Evolutionary conservation across 805 yeast genomes (phyloP).

Genomic region (Wickerhamomyces queroliae): DNA sequence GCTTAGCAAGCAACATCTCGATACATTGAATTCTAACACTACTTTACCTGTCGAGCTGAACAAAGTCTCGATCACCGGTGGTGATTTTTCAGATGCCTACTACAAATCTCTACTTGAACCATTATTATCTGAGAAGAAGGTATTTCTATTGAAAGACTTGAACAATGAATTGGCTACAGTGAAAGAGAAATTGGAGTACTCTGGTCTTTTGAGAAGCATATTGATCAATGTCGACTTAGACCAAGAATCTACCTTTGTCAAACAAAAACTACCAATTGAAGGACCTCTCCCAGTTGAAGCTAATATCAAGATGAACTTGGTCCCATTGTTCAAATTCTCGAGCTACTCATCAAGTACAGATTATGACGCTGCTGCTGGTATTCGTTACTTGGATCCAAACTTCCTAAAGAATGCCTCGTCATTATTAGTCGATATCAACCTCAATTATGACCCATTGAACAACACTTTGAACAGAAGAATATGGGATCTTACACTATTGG

Average conservation of each 20-base stretch:
- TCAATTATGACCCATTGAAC: constrained; percentile 41
- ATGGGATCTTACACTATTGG: constrained; percentile 40
- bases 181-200: constrained; percentile 30
- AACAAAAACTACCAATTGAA: background rate
- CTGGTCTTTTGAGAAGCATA: constrained; percentile 40
- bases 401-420: constrained; percentile 55
- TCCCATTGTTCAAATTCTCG: constrained; percentile 24
- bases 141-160: constrained; percentile 34
- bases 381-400: constrained; percentile 37
- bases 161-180: constrained; percentile 27
- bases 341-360: constrained; percentile 29
- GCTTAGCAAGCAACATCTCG: constrained; percentile 2
- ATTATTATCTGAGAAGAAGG: constrained; percentile 25
- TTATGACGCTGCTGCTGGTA: constrained; percentile 27
- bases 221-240: constrained; percentile 37
- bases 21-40: constrained; percentile 9
- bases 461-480: constrained; percentile 40
- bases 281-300: constrained; percentile 40
- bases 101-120: constrained; percentile 41
- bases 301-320: constrained; percentile 32
- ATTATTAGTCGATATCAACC: constrained; percentile 38
- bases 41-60: constrained; percentile 16
- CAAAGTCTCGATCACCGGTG: constrained; percentile 17
- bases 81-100: constrained; percentile 35
- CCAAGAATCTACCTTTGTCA: constrained; percentile 13